A percentile compares a stretch with the other conserved stretches of the same genome.
phyloP scores from a whole-genome alignment of 169 alveolate species.

The Plasmodium gallinaceum region DNA sequence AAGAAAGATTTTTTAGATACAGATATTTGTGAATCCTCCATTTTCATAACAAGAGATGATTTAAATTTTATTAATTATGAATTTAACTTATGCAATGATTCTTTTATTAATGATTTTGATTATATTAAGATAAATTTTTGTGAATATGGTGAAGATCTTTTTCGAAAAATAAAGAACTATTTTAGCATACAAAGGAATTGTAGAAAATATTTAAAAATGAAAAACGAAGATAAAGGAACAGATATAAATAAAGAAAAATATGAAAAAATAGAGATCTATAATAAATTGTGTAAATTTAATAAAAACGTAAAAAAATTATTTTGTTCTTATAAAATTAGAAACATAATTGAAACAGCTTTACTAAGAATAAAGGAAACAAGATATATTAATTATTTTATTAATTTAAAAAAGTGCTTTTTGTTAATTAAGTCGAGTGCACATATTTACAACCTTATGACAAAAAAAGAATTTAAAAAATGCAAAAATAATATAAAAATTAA shows the following conservation, averaged over 20 bases:
- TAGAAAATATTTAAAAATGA: neutral
- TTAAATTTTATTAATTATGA: constrained; percentile 68
- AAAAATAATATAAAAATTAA: neutral
- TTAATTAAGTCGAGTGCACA: constrained; percentile 11
- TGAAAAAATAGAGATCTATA: neutral
- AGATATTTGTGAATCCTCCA: constrained; percentile 61
- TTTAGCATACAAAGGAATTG: neutral
- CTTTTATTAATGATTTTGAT: constrained; percentile 10
- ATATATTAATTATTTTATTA: neutral
- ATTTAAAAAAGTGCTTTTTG: constrained; percentile 41
- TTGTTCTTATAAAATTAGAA: neutral
- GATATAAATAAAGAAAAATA: neutral
- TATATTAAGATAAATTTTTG: constrained; percentile 53
- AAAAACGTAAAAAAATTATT: constrained; percentile 11
- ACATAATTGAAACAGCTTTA: constrained; percentile 26
- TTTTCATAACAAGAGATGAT: constrained; percentile 55
- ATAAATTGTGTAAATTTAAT: neutral
- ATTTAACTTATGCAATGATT: constrained; percentile 11
- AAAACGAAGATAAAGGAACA: neutral
- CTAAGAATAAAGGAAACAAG: constrained; percentile 33
- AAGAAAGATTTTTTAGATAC: constrained; percentile 57
- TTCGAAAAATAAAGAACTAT: constrained; percentile 32
- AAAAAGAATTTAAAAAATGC: neutral
- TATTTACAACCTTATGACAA: constrained; percentile 12
- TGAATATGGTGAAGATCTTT: constrained; percentile 66